These are phyloP conservation scores for Leccinum sublutescens DNA, from an alignment of 768 basidiomycete genomes.

Conservation along the genomic window DNA sequence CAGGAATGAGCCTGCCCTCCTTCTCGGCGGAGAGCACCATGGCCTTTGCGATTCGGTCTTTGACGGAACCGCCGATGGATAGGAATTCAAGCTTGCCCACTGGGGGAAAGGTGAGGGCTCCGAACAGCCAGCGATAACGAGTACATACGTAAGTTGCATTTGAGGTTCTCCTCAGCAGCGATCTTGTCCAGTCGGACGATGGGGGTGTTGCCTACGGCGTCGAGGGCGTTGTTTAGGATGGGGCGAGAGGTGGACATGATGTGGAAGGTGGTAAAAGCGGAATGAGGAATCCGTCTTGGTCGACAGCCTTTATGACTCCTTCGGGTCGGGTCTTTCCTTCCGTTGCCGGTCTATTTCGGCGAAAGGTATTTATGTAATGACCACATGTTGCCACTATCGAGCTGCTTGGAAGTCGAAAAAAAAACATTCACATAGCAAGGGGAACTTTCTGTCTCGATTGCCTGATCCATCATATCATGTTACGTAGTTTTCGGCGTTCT, in stretches of 20 bases:
- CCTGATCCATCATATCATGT: neutral
- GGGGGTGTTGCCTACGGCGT: constrained; percentile 88
- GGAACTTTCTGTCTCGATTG: no score
- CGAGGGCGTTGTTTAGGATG: constrained; percentile 77
- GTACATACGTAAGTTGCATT: constrained; percentile 84
- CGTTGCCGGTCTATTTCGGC: neutral
- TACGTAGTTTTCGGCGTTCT: no score
- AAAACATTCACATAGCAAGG: no score
- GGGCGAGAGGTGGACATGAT: constrained; percentile 35
- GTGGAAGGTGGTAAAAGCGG: neutral
- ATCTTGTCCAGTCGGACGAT: constrained; percentile 84
- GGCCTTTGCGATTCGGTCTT: constrained; percentile 93
- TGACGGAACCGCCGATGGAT: constrained; percentile 90
- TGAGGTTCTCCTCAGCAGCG: constrained; percentile 67
- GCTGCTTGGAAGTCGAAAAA: neutral
- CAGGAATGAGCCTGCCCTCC: constrained; percentile 81
- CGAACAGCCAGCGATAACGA: neutral
- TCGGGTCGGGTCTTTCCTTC: constrained; percentile 11
- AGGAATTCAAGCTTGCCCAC: constrained; percentile 91
- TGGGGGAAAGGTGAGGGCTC: constrained; percentile 26
- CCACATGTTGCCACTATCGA: neutral
- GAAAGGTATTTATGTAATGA: neutral
- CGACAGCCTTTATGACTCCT: constrained; percentile 1
- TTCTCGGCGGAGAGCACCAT: constrained; percentile 96
- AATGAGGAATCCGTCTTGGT: neutral